Evolutionary conservation across 768 basidiomycete species (phyloP).

Genomic region (Tylopilus subfusipes): DNA sequence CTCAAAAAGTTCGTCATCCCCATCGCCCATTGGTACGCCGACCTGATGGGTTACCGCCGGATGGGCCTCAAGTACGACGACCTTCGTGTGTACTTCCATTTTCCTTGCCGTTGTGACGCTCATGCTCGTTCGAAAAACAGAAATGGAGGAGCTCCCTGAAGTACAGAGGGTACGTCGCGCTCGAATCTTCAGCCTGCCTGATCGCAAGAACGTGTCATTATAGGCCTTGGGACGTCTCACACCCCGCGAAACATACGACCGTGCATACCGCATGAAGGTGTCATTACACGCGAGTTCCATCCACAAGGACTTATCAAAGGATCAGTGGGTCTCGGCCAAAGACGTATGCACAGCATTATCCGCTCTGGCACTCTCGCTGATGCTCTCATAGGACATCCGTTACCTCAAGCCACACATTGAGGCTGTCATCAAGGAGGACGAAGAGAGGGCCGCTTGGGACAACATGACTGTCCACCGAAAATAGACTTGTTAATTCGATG

Average conservation of each 20-base stretch:
- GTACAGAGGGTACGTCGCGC: conserved; percentile 67
- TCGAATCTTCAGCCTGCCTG: background rate
- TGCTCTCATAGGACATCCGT: conserved; percentile 66
- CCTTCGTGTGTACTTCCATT: conserved; percentile 58
- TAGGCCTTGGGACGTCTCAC: conserved; percentile 86
- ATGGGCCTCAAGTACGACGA: conserved; percentile 94
- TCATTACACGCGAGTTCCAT: conserved; percentile 71
- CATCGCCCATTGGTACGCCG: conserved; percentile 78
- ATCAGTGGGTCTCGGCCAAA: conserved; percentile 69
- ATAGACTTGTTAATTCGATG: conserved; percentile 37
- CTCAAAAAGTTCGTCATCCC: conserved; percentile 71
- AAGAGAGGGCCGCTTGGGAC: conserved; percentile 82
- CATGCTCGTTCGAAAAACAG: conserved; percentile 28
- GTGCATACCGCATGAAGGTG: conserved; percentile 84
- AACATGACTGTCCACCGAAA: conserved; percentile 66
- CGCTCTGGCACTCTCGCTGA: conserved; percentile 5
- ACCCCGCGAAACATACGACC: conserved; percentile 79
- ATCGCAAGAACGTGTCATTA: conserved; percentile 6
- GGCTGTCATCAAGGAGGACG: conserved; percentile 69
- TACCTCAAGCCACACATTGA: conserved; percentile 81
- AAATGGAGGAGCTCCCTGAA: conserved; percentile 72
- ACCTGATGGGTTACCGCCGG: conserved; percentile 77
- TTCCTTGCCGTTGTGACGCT: background rate
- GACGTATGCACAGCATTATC: conserved; percentile 55
- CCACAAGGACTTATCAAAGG: conserved; percentile 77